These are phyloP conservation scores for Coemansia sp. DNA, from an alignment of 192 early-diverging fungal species.

Conservation along the genomic window DNA sequence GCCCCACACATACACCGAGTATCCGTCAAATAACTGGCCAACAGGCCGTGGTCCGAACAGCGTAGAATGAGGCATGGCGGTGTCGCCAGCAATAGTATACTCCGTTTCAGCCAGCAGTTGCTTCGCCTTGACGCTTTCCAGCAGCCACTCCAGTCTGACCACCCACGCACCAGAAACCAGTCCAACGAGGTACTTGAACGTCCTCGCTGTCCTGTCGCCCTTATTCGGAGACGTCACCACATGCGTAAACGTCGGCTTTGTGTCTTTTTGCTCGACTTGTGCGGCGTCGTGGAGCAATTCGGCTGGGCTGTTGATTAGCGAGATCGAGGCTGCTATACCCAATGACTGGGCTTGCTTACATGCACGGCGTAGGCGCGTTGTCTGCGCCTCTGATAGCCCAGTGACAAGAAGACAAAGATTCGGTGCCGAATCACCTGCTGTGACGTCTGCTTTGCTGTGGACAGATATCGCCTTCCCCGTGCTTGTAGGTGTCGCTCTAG, in stretches of 20 bases:
- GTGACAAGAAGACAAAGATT: constrained; percentile 23
- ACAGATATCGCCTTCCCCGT: not conserved
- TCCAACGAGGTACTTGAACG: constrained; percentile 53
- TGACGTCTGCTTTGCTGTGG: not conserved
- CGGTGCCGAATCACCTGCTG: not conserved
- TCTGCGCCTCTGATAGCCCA: constrained; percentile 23
- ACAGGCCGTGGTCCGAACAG: not conserved
- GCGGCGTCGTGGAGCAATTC: not conserved
- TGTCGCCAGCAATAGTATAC: constrained; percentile 31
- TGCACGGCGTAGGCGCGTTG: constrained; percentile 20
- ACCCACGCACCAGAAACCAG: constrained; percentile 29
- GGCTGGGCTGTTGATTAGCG: constrained; percentile 3
- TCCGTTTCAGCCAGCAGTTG: constrained; percentile 17
- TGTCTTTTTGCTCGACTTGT: not conserved
- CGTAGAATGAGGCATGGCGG: constrained; percentile 17
- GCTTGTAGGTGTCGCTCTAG: not conserved
- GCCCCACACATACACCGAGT: constrained; percentile 26
- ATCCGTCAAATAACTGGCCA: constrained; percentile 18
- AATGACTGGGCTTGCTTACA: constrained; percentile 10
- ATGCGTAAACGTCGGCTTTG: constrained; percentile 36
- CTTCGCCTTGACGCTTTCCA: constrained; percentile 21
- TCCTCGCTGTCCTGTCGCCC: constrained; percentile 26
- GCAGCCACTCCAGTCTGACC: constrained; percentile 38
- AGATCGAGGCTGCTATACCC: not conserved
- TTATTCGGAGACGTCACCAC: constrained; percentile 27